Evolutionary conservation across 139 green algal species (phyloP), one percentile per base, ranked within the genome.

Genomic region (Dunaliella primolecta): DNA sequence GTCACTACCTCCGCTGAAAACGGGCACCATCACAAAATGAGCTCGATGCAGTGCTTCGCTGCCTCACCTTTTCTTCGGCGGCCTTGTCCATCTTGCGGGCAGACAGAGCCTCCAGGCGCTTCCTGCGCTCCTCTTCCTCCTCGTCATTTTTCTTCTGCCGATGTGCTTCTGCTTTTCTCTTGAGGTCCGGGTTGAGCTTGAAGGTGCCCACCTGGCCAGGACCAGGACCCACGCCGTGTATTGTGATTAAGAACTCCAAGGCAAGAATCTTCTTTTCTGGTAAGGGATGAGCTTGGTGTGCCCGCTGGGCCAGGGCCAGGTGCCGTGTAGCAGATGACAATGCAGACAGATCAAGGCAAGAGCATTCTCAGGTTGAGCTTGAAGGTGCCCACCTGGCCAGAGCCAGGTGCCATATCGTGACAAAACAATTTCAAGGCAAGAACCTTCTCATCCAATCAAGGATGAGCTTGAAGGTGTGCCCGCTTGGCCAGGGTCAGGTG

Each of bases 51-150:
- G n/a, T n/a, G n/a, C n/a, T n/a, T n/a, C n/a, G n/a, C n/a, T n/a
- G n/a, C n/a, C 80, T 11, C 70, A 78, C 81, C 81, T 80, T 80
- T 35, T 85, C 81, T 71, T 80, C 81, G 2, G 3, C 7, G 35
- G 57, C 31, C 34, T 85, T 85, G 82, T 86, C 72, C 79, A 64
- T 30, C 83, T 86, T 86, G 31, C 84, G 81, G 36, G 80, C 21
- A 30, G 64, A 20, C 36, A 89, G 46, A 1, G 86, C 86, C 72
- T 89, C 86, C 80, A 56, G 83, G 1, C 86, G 86, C 57, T 55
- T 70, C 72, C 74, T 75, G 1, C 56, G 71, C 34, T 30, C 72
- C 46, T 64, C 46, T 15, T 89, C 86, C 76, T 79, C 64, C 83
- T 82, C 64, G 1, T 36, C 20, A 3, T 81, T 36, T 27, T 81